These are phyloP conservation scores for Globisporangium mamillatum DNA, from an alignment of 352 stramenopile species.

Conservation along the genomic window DNA sequence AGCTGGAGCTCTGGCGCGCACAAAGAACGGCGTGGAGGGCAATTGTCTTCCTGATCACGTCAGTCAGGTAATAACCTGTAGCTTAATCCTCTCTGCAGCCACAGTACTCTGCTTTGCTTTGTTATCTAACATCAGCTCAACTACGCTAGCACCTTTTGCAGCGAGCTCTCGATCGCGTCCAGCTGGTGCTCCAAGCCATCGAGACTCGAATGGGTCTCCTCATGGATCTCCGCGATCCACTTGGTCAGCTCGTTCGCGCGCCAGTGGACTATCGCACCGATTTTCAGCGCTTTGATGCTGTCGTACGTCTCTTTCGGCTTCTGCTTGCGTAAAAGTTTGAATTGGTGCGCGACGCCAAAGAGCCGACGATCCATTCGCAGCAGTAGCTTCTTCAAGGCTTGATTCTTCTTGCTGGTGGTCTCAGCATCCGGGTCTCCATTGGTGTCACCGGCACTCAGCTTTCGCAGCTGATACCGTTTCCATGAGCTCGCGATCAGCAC, in stretches of 20 bases:
- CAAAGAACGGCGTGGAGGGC: background rate
- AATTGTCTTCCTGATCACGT: background rate
- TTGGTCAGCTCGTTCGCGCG: slow-evolving; percentile 2
- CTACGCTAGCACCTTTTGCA: background rate
- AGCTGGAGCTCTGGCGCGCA: slow-evolving; percentile 16
- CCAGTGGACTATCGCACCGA: background rate
- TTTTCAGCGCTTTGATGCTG: slow-evolving; percentile 17
- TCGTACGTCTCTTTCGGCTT: slow-evolving; percentile 25
- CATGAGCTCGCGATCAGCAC: slow-evolving; percentile 42
- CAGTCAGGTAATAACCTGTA: background rate
- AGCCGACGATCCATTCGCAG: slow-evolving; percentile 8
- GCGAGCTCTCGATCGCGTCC: slow-evolving; percentile 3
- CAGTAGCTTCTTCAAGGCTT: background rate
- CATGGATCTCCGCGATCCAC: slow-evolving; percentile 2
- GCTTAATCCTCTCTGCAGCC: background rate
- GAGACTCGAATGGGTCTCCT: slow-evolving; percentile 5
- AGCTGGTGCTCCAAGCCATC: slow-evolving; percentile 7
- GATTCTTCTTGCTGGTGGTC: background rate
- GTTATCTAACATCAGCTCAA: background rate
- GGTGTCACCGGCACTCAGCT: background rate
- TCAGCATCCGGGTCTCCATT: background rate
- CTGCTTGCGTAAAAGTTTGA: slow-evolving; percentile 29
- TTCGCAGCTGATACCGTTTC: slow-evolving; percentile 16
- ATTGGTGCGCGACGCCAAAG: slow-evolving; percentile 23
- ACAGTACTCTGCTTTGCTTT: background rate